Evolutionary conservation across 441 rosid genomes (phyloP).

Genomic region (Arabidopsis lyrata): DNA sequence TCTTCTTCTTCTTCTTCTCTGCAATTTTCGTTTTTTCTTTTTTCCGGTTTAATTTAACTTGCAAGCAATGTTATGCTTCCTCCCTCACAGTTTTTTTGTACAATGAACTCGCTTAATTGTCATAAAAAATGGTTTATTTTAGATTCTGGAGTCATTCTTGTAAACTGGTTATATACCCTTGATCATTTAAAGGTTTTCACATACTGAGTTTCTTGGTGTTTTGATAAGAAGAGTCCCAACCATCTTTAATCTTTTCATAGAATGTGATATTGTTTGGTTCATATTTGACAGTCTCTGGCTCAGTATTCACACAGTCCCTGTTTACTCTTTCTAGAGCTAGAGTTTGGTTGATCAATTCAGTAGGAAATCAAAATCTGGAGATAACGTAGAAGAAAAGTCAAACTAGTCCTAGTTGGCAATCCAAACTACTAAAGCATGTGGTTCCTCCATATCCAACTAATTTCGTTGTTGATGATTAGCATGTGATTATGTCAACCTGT

Average conservation of each 20-base stretch:
- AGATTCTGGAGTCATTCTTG: conserved; percentile 1
- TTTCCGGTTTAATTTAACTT: conserved; percentile 8
- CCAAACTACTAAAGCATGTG: conserved; percentile 38
- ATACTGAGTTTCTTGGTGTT: background rate
- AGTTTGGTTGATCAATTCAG: conserved; percentile 1
- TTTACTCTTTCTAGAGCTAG: background rate
- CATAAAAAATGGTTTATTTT: background rate
- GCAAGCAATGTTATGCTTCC: conserved; percentile 31
- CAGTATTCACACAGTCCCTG: conserved; percentile 11
- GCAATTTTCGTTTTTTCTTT: conserved; percentile 3
- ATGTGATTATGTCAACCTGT: conserved; percentile 4
- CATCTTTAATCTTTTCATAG: background rate
- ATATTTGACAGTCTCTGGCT: background rate
- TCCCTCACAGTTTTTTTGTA: conserved; percentile 14
- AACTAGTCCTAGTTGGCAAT: conserved; percentile 32
- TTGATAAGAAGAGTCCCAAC: background rate
- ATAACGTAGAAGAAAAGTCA: conserved; percentile 44
- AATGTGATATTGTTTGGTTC: conserved; percentile 4
- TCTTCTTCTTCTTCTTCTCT: conserved; percentile 17
- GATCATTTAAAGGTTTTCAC: background rate
- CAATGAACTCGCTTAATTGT: background rate
- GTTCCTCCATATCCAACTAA: conserved; percentile 12
- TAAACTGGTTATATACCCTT: background rate
- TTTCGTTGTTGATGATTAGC: conserved; percentile 21
- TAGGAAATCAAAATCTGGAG: conserved; percentile 12